Evolutionary conservation across 257 asterid species (phyloP), one percentile per base, ranked within the genome.

Genomic region (Rehmannia glutinosa): DNA sequence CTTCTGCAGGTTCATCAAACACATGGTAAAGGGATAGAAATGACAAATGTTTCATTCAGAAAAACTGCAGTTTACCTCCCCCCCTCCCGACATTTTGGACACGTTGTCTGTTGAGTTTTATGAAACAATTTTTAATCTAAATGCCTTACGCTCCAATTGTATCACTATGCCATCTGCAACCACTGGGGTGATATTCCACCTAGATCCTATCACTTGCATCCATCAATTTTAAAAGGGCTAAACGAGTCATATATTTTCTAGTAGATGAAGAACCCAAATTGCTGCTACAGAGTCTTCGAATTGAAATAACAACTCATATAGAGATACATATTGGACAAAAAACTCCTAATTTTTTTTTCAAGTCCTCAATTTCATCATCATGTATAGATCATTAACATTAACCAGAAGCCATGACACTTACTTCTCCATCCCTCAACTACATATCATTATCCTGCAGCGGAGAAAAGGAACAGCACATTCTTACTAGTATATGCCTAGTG

Each of bases 361-460:
- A 54, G 47, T 6, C 68, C 64, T 55, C 17, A 36, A 46, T 46
- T 52, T 39, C 25, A 38, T 24, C 32, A 38, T 49, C 27, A 3
- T 30, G 50, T 63, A 39, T 27, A 35, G 53, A 69, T 11, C 65
- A 62, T n/a, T 45, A 43, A 39, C 28, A 47, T 43, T 45, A 38
- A 57, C 38, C 38, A 42, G 41, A 74, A 51, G 17, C 5, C 10
- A 64, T 16, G 38, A 54, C 35, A 53, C 15, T 28, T 62, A 7
- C 10, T 17, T 68, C 51, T 43, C 67, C 63, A 27, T 63, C 62
- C 41, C 69, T 20, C 17, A 52, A 35, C 71, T 43, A 59, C 43
- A 66, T 10, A 58, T 16, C 33, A 20, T 49, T 25, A 27, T 42
- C 56, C 45, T 32, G 15, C 21, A 23, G 38, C 47, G 32, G 54